Percentiles rank a stretch among this genome's conserved stretches.
These are phyloP conservation scores for Elsinoe australis DNA, from an alignment of 2,329 filamentous ascomycete genomes.

Conservation along the genomic window DNA sequence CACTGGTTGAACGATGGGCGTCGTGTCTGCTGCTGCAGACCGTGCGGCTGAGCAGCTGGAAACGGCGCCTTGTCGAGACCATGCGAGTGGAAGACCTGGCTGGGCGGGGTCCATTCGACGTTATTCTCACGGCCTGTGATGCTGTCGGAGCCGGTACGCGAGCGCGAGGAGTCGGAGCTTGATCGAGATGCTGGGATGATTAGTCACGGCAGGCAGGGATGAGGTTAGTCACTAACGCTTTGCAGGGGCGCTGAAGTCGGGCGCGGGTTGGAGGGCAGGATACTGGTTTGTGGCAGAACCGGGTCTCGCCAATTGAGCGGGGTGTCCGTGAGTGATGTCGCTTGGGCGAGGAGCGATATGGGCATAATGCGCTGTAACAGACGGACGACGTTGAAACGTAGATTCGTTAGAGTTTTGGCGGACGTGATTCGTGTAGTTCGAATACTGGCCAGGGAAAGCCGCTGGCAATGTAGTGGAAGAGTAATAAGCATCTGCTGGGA, in stretches of 20 bases:
- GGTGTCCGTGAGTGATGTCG: background rate
- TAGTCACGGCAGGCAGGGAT: background rate
- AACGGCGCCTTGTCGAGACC: conserved; percentile 4
- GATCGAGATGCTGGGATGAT: background rate
- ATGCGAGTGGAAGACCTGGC: conserved; percentile 23
- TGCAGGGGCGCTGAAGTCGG: background rate
- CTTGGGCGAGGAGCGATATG: conserved; percentile 6
- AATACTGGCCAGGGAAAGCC: conserved; percentile 32
- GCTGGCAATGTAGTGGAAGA: conserved; percentile 31
- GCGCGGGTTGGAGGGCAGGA: conserved; percentile 10
- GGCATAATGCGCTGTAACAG: conserved; percentile 12
- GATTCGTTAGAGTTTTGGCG: conserved; percentile 23
- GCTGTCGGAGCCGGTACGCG: conserved; percentile 14
- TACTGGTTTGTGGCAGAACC: too few species aligned
- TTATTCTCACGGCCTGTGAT: conserved; percentile 24
- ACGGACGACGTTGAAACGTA: background rate
- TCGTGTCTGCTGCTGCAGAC: background rate
- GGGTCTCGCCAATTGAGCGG: too few species aligned
- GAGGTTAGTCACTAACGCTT: background rate
- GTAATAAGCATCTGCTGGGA: conserved; percentile 33
- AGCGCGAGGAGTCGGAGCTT: background rate
- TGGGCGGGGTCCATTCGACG: conserved; percentile 31
- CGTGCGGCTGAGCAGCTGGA: background rate
- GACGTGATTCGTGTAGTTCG: conserved; percentile 25
- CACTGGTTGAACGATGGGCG: too few species aligned